Evolutionary conservation across 2,329 filamentous ascomycete genomes (phyloP), one percentile per base, ranked within the genome.

Genomic region (Penicillium aurantiogriseum): DNA sequence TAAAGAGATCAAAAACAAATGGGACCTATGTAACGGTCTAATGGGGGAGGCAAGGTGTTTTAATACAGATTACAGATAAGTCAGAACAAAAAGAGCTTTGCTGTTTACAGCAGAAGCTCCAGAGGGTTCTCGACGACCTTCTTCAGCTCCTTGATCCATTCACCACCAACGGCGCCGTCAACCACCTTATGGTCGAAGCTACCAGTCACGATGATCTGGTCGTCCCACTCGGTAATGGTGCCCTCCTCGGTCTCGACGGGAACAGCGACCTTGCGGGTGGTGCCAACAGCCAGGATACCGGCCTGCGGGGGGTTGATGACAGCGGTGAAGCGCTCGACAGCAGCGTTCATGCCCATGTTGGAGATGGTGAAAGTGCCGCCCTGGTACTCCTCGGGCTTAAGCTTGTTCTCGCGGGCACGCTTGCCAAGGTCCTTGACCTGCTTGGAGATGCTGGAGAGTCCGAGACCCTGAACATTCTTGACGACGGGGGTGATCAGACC

Each of bases 321-420:
- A 67, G 94, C 94, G 51, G 94, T 97, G 81, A 99, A 99, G 76
- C 92, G 87, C 80, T 97, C 92, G 63, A 99, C 88, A 50, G 94
- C 93, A 47, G 88, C 74, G 85, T 99, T 99, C 94, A 99, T 99
- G 79, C 94, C 94, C 94, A 99, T 96, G 87, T 99, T 99, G 81
- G 91, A 96, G 80, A 99, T 97, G 77, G 93, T 97, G 81, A 99
- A 96, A 76, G 91, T 96, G 76, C 94, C 94, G 56, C 94, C 94
- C 84, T 97, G 93, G 87, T 96, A 99, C 81, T 99, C 92, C 78
- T 99, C 93, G 47, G 94, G 94, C 88, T 97, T 97, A 70, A 99
- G 89, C 87, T 97, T 99, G 80, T 91, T 90, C 69, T 97, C 94
- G 61, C 92, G 87, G 62, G 94, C 94, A 76, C 91, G 91, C 87